Evolutionary conservation across 768 basidiomycete genomes (phyloP), one percentile per base, ranked within the genome.

Genomic region (Leccinellum rugosiceps): DNA sequence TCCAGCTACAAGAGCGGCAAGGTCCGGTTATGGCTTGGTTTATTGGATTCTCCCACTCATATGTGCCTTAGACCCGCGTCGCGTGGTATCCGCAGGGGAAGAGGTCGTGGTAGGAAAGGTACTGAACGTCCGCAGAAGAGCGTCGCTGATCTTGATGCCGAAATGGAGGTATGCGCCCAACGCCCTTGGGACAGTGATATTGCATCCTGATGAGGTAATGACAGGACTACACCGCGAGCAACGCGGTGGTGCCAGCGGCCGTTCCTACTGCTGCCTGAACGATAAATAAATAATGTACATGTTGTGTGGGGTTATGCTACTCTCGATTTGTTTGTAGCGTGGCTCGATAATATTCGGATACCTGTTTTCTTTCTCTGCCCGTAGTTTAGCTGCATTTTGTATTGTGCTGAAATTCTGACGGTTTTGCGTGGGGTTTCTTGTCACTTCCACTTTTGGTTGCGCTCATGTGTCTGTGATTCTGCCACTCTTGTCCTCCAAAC

Each of bases 101-200:
- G 80, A 62, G 75, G 74, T 14, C 72, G 73, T 23, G 69, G 69
- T 41, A 78, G 81, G 64, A 83, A 81, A 65, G 69, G 63, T 43
- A 57, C 17, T 17, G 85, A 89, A 53, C 78, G 92, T 61, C 83
- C 89, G 5, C 76, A 79, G 55, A 96, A 96, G 79, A 84, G 85
- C 21, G 92, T 79, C 3, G 96, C 92, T 31, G 92, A 95, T 70
- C 83, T 98, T 44, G 96, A 98, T 71, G 94, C 95, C 8, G 96
- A 98, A 80, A 98, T 98, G 96, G 90, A 90, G 83, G 96, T 96
- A 58, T 38, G 85, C 71, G 25, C 43, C 7, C 14, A 4, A 19
- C 4, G 1, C 0, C 2, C 46, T 11, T 1, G 47, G 1, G 4
- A 8, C 38, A 13, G 19, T 25, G 21, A 31, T 52, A 4, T 21